phyloP scores from a whole-genome alignment of 805 yeast genomes.

The Naumovozyma baii region DNA sequence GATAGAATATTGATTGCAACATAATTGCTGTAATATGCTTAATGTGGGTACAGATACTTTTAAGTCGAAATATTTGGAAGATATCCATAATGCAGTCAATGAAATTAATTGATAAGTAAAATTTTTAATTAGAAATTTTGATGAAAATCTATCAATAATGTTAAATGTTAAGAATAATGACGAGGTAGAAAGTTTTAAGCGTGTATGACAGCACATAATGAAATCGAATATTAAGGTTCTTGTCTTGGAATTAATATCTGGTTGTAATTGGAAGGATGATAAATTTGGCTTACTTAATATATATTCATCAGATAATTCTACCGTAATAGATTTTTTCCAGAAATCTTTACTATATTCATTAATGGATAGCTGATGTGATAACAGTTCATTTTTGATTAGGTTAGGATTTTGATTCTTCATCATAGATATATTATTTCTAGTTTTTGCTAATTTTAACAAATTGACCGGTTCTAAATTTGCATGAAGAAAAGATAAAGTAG shows the following conservation, averaged over 20 bases:
- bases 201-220: slow-evolving; percentile 59
- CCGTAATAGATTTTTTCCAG: slow-evolving; percentile 17
- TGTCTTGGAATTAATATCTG: slow-evolving; percentile 40
- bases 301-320: background rate
- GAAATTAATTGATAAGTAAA: slow-evolving; percentile 82
- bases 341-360: slow-evolving; percentile 39
- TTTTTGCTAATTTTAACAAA: slow-evolving; percentile 5
- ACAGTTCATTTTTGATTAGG: slow-evolving; percentile 39
- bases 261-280: slow-evolving; percentile 30
- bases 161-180: slow-evolving; percentile 60
- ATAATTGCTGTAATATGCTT: slow-evolving; percentile 42
- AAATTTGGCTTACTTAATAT: slow-evolving; percentile 6
- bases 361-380: slow-evolving; percentile 36
- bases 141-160: slow-evolving; percentile 78
- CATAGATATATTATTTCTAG: slow-evolving; percentile 10
- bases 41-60: slow-evolving; percentile 55
- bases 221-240: slow-evolving; percentile 75
- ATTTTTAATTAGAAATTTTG: slow-evolving; percentile 65
- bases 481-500: background rate
- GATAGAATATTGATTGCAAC: slow-evolving; percentile 47
- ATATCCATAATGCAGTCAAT: slow-evolving; percentile 84
- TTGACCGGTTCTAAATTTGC: background rate
- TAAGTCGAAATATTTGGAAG: slow-evolving; percentile 65
- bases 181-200: slow-evolving; percentile 49
- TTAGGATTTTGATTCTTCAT: slow-evolving; percentile 16